Percentiles rank a stretch among this genome's conserved stretches.
Conservation (phyloP, 768 basidiomycete species). For the Coprinellus aureogranulatus region DNA sequence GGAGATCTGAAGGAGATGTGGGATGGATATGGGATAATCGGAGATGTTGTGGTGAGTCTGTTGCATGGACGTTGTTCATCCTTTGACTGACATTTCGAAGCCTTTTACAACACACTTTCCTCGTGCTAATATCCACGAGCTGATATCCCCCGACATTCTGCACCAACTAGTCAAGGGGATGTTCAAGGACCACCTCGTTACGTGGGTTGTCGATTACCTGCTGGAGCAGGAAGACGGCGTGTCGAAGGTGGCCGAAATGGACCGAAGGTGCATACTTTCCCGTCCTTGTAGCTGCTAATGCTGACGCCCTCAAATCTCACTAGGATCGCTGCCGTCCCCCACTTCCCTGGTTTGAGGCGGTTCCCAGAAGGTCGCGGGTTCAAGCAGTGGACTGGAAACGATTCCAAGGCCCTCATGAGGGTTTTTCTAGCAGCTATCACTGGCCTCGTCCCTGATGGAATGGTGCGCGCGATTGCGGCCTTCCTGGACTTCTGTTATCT, state of each 20-base stretch:
- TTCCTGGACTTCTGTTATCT: too few relatives aligned
- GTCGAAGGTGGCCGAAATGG: slow-evolving; percentile 4
- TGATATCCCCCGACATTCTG: slow-evolving; percentile 16
- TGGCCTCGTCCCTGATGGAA: too few relatives aligned
- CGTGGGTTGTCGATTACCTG: slow-evolving; percentile 11
- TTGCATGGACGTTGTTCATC: too few relatives aligned
- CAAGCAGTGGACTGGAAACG: slow-evolving; percentile 35
- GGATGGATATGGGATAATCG: neutral
- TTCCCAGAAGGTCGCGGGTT: slow-evolving; percentile 28
- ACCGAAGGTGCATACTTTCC: neutral
- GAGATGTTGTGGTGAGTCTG: neutral
- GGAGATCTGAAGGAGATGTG: neutral
- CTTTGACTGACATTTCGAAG: too few relatives aligned
- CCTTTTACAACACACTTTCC: slow-evolving; percentile 24
- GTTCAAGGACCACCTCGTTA: slow-evolving; percentile 11
- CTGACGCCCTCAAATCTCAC: neutral
- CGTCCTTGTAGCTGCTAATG: neutral
- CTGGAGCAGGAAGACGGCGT: neutral
- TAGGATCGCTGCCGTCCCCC: slow-evolving; percentile 20
- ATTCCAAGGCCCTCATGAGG: slow-evolving; percentile 38
- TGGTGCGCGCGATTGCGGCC: too few relatives aligned
- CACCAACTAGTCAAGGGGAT: slow-evolving; percentile 10
- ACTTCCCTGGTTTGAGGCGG: slow-evolving; percentile 17
- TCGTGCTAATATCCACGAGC: slow-evolving; percentile 31
- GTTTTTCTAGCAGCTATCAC: too few relatives aligned